A percentile compares a stretch with the other conserved stretches of the same genome.
Evolutionary conservation across 2,329 filamentous ascomycete species (phyloP).

Genomic region (Ilyonectria robusta): DNA sequence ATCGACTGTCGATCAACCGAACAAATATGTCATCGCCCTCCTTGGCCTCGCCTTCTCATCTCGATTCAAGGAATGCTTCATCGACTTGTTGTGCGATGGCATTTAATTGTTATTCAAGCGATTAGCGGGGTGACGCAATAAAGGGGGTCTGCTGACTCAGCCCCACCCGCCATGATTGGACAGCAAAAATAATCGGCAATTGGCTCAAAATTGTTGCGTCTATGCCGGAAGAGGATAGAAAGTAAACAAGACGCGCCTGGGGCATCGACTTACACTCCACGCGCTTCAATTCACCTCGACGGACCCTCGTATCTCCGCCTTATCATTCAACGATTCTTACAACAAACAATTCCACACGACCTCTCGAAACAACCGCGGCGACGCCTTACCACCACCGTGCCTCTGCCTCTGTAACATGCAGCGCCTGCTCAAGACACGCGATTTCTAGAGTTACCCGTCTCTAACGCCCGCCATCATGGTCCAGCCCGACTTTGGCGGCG

Average conservation of each 20-base stretch:
- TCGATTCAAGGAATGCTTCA: constrained; percentile 20
- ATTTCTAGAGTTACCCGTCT: constrained; percentile 39
- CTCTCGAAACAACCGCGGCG: constrained; percentile 25
- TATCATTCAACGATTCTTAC: constrained; percentile 39
- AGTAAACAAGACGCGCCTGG: constrained; percentile 61
- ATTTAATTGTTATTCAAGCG: constrained; percentile 30
- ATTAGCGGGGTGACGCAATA: constrained; percentile 38
- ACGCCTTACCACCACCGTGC: constrained; percentile 7
- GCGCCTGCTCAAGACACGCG: constrained; percentile 32
- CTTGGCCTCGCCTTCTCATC: constrained; percentile 22
- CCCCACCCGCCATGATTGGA: constrained; percentile 17
- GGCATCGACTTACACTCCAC: constrained; percentile 37
- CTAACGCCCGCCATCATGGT: constrained; percentile 65
- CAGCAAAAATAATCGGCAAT: constrained; percentile 14
- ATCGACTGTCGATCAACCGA: constrained; percentile 36
- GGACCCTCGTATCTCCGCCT: constrained; percentile 31
- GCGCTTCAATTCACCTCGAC: constrained; percentile 39
- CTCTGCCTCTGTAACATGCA: constrained; percentile 39
- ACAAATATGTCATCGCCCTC: constrained; percentile 41
- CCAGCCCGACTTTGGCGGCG: constrained; percentile 72
- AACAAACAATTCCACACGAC: constrained; percentile 35
- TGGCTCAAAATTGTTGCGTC: constrained; percentile 41
- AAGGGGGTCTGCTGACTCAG: constrained; percentile 29
- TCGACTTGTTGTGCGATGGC: constrained; percentile 10
- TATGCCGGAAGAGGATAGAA: constrained; percentile 53